These are phyloP conservation scores for Rhodotorula sp. DNA, from an alignment of 1,284 basidiomycete genomes.

Conservation along the genomic window DNA sequence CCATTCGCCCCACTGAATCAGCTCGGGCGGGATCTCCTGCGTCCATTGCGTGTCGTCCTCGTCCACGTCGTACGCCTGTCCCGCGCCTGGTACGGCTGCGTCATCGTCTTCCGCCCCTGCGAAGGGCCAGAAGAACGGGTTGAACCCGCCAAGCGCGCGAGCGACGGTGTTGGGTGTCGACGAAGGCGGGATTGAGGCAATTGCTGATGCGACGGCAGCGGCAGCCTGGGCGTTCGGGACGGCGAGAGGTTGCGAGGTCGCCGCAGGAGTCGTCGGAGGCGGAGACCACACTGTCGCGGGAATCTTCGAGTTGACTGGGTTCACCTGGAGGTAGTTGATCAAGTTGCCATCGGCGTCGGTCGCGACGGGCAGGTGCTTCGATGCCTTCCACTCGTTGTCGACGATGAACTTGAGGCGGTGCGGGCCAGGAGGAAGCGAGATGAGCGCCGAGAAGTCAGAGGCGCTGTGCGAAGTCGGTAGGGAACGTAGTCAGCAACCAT, in stretches of 20 bases:
- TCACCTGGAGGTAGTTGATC: constrained; percentile 84
- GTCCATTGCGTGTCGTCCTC: constrained; percentile 45
- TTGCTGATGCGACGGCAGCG: background rate
- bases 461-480: constrained; percentile 11
- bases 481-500: background rate
- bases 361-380: constrained; percentile 76
- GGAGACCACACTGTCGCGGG: constrained; percentile 2
- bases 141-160: background rate
- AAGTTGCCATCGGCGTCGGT: constrained; percentile 93
- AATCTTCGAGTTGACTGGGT: constrained; percentile 19
- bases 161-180: no score
- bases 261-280: background rate
- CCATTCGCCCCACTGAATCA: constrained; percentile 45
- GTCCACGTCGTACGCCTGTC: constrained; percentile 5
- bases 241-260: constrained; percentile 1
- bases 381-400: constrained; percentile 79
- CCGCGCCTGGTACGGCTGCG: background rate
- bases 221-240: background rate
- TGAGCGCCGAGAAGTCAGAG: constrained; percentile 52
- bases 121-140: constrained; percentile 5
- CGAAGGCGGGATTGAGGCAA: no score
- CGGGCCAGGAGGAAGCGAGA: constrained; percentile 76
- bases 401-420: constrained; percentile 96
- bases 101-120: constrained; percentile 1
- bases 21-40: constrained; percentile 47